A percentile compares a stretch with the other conserved stretches of the same genome.
These are phyloP conservation scores for Misopates orontium DNA, from an alignment of 257 asterid genomes.

Conservation along the genomic window DNA sequence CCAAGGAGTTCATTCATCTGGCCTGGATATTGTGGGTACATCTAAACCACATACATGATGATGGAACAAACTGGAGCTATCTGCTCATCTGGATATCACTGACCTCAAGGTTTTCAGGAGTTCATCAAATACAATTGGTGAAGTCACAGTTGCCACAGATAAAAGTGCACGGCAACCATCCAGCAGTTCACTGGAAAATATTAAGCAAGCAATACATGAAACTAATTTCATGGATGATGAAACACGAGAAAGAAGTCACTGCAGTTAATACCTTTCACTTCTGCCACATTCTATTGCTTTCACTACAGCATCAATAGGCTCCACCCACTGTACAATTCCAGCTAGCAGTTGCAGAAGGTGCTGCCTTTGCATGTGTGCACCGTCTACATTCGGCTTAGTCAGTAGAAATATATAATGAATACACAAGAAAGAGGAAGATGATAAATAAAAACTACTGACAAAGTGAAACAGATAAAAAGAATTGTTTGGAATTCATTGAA, in stretches of 20 bases:
- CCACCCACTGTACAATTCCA: conserved; percentile 84
- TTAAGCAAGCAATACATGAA: conserved; percentile 34
- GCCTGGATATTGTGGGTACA: no score
- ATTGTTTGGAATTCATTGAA: background rate
- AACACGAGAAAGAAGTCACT: conserved; percentile 19
- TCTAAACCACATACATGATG: no score
- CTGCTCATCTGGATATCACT: conserved; percentile 7
- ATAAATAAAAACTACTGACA: background rate
- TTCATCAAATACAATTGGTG: conserved; percentile 71
- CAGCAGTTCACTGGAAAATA: conserved; percentile 73
- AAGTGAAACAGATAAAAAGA: background rate
- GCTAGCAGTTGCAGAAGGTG: conserved; percentile 77
- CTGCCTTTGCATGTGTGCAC: conserved; percentile 71
- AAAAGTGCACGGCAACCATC: conserved; percentile 95
- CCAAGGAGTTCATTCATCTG: no score
- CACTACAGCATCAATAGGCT: conserved; percentile 82
- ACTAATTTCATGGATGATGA: conserved; percentile 20
- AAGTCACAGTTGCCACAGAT: conserved; percentile 80
- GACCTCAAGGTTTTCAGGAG: conserved; percentile 82
- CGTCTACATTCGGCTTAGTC: conserved; percentile 48
- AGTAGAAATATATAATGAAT: conserved; percentile 14
- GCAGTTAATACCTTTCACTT: conserved; percentile 75
- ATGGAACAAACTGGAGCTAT: no score
- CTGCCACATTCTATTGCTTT: conserved; percentile 73
- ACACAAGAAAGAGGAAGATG: conserved; percentile 20